Evolutionary conservation across 129 eudicot genomes (phyloP).

Genomic region (Pseudognaphalium luteoalbum): DNA sequence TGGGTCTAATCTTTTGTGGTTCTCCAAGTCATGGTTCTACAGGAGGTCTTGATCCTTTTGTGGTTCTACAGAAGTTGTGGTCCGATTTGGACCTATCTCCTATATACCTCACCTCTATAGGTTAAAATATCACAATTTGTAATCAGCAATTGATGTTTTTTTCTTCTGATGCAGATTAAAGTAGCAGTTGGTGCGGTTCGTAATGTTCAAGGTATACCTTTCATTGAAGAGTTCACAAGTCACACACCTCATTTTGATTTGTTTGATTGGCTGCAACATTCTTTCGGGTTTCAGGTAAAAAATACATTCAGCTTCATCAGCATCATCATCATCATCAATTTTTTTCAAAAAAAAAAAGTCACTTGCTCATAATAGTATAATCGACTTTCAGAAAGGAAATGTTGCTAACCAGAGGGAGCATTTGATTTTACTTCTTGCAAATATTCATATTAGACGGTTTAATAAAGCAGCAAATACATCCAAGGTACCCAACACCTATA

Average conservation of each 20-base stretch:
- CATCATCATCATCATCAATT: background rate
- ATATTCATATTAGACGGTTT: slow-evolving; percentile 63
- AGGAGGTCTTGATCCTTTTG: too few species aligned
- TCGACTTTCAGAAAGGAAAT: slow-evolving; percentile 71
- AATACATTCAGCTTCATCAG: background rate
- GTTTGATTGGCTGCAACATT: slow-evolving; percentile 90
- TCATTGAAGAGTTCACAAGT: slow-evolving; percentile 57
- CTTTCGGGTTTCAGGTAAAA: slow-evolving; percentile 82
- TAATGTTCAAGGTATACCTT: slow-evolving; percentile 74
- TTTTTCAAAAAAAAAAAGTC: background rate
- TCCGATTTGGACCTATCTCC: too few species aligned
- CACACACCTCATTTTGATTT: slow-evolving; percentile 47
- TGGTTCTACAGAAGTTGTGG: too few species aligned
- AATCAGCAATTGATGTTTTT: background rate
- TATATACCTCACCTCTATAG: too few species aligned
- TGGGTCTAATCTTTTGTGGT: background rate
- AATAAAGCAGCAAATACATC: slow-evolving; percentile 44
- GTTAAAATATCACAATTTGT: background rate
- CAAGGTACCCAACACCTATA: slow-evolving; percentile 46
- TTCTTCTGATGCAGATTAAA: slow-evolving; percentile 60
- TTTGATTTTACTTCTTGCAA: slow-evolving; percentile 84
- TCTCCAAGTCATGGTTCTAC: too few species aligned
- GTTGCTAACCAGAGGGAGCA: slow-evolving; percentile 95
- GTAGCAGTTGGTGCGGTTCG: slow-evolving; percentile 73
- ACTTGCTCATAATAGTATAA: background rate